These are phyloP conservation scores for Kazachstania psychrophila DNA, from an alignment of 805 yeast species.

Conservation along the genomic window DNA sequence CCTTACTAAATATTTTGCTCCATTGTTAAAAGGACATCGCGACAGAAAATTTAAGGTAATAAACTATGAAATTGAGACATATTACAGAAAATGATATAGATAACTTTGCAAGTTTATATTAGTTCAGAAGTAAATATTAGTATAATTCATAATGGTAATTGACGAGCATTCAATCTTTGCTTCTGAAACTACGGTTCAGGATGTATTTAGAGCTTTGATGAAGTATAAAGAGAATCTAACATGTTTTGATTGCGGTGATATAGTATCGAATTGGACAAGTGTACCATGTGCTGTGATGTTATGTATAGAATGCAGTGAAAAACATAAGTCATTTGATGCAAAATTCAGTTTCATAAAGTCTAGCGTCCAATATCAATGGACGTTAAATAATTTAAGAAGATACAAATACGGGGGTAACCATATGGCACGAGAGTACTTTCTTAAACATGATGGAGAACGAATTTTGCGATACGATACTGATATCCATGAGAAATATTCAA, in stretches of 20 bases:
- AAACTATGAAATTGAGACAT: no score
- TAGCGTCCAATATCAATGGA: slow-evolving; percentile 1
- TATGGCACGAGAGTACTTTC: neutral
- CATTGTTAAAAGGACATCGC: no score
- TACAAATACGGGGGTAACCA: slow-evolving; percentile 2
- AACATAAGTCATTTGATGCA: neutral
- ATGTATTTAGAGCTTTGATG: neutral
- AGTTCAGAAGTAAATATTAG: no score
- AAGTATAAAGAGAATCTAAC: neutral
- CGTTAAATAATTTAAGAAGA: slow-evolving; percentile 1
- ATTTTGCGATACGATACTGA: neutral
- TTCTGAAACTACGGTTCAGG: neutral
- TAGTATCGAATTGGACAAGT: neutral
- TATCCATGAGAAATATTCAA: neutral
- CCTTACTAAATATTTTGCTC: no score
- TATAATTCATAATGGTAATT: no score
- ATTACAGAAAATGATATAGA: no score
- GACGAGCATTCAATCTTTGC: no score
- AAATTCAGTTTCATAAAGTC: neutral
- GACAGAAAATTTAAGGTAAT: no score
- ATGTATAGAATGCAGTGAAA: slow-evolving; percentile 1
- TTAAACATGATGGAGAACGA: neutral
- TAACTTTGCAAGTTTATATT: no score
- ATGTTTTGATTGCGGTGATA: slow-evolving; percentile 2
- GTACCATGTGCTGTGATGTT: slow-evolving; percentile 1